Conservation (phyloP, 2,329 filamentous ascomycete species). For the Botrytis medusae region DNA sequence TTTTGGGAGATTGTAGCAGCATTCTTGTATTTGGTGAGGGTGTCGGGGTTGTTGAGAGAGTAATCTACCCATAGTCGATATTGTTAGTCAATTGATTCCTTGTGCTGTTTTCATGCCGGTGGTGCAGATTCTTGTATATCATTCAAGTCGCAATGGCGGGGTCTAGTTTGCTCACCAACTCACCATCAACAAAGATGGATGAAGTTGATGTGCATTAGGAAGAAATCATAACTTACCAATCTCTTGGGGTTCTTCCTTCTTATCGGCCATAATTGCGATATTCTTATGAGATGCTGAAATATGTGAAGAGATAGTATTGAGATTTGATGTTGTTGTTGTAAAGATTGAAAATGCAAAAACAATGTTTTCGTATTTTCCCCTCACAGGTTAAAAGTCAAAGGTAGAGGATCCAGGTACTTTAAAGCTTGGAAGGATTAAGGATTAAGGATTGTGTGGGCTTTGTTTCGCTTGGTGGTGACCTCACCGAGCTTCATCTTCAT, state of each 20-base stretch:
- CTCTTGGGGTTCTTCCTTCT: slow-evolving; percentile 43
- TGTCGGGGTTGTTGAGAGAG: slow-evolving; percentile 86
- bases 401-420: not conserved
- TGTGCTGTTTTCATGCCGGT: not conserved
- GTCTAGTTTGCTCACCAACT: slow-evolving; percentile 32
- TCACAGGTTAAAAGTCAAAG: not conserved
- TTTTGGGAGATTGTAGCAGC: slow-evolving; percentile 94
- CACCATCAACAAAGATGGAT: slow-evolving; percentile 27
- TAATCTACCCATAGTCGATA: slow-evolving; percentile 60
- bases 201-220: slow-evolving; percentile 23
- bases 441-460: slow-evolving; percentile 5
- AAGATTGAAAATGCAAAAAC: not conserved
- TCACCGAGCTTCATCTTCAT: not conserved
- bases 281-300: not conserved
- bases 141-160: slow-evolving; percentile 35
- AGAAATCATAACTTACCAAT: slow-evolving; percentile 42
- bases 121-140: slow-evolving; percentile 20
- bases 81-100: not conserved
- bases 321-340: not conserved
- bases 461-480: slow-evolving; percentile 21
- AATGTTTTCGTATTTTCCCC: slow-evolving; percentile 10
- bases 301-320: not conserved
- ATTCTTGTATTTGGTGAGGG: slow-evolving; percentile 98
- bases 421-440: not conserved
- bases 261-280: slow-evolving; percentile 43